Evolutionary conservation across 1,139 yeast genomes (phyloP).

Genomic region (Nematodospora anomalae): DNA sequence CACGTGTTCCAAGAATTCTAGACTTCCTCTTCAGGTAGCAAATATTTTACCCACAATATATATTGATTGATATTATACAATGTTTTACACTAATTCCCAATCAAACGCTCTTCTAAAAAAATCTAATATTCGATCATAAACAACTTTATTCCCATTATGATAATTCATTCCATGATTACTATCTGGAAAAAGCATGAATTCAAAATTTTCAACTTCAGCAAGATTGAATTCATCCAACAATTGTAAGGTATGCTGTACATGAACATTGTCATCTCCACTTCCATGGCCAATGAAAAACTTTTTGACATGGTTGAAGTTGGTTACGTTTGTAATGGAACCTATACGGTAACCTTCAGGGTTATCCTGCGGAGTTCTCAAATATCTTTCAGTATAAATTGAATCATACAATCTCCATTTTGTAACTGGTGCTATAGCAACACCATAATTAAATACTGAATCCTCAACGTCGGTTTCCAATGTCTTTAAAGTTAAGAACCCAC

Average conservation of each 20-base stretch:
- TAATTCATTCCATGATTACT: conserved; percentile 70
- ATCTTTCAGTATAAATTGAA: conserved; percentile 75
- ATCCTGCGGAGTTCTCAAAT: conserved; percentile 68
- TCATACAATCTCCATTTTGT: conserved; percentile 77
- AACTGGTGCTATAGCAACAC: conserved; percentile 79
- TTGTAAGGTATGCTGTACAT: conserved; percentile 68
- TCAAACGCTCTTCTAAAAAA: conserved; percentile 17
- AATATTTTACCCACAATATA: too few species aligned
- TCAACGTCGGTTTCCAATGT: conserved; percentile 67
- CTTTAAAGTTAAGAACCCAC: conserved; percentile 75
- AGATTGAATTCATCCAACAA: conserved; percentile 62
- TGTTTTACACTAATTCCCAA: conserved; percentile 13
- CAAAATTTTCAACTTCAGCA: conserved; percentile 64
- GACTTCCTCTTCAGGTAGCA: not conserved
- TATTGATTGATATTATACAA: not conserved
- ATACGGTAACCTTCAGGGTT: conserved; percentile 57
- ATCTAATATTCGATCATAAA: conserved; percentile 59
- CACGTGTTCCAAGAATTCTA: not conserved
- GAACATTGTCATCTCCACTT: conserved; percentile 82
- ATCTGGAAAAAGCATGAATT: conserved; percentile 75
- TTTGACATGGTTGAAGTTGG: conserved; percentile 47
- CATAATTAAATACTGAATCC: conserved; percentile 59
- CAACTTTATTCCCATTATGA: conserved; percentile 68
- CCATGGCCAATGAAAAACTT: conserved; percentile 76
- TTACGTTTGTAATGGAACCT: conserved; percentile 54